Base-by-base conservation (phyloP, 2,329 filamentous ascomycete genomes). In the Emmonsiellopsis sp. region DNA sequence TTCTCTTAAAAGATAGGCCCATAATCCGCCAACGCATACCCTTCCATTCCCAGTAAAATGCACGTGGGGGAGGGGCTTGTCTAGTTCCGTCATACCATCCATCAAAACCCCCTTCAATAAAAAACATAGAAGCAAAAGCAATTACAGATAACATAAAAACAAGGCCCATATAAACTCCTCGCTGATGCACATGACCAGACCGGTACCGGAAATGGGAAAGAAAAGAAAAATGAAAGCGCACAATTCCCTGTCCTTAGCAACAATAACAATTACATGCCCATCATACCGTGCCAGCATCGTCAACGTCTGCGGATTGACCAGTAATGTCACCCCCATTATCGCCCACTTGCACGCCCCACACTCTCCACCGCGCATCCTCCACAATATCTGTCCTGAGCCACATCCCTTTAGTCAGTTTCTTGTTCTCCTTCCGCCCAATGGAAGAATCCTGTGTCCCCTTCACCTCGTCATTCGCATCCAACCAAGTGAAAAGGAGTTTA, bases 401-500 rank as follows among this genome's bases (percentile, higher is more conserved):
- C 20, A 71, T 57, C 5, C 69, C 68, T 43, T 61, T 62, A 1
- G 58, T 58, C 3, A 57, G 59, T 43, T 59, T 61, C 31, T 57
- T 61, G 31, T 57, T 52, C 51, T 55, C 57, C 32, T 56, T 58
- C 52, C 62, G 50, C 58, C 68, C 57, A 16, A 51, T 38, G 40
- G 69, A 64, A 73, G 59, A 54, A 66, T 67, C 42, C 68, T 74
- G 54, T 70, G 68, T 50, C 58, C 62, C 46, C 58, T 62, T 42
- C 57, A 56, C 37, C 52, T 59, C 62, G 40, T 67, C 66, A 55
- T 69, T 63, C 49, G 65, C 67, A 65, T 86, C 82, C n/a, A 82
- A 75, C 82, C 84, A 87, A 53, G 78, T 78, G 64, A 87, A 86
- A 57, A 89, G 66, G 3, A 85, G 63, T 55, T 76, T 75, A 57